Base-by-base conservation (phyloP, 768 basidiomycete species). In the Boletus tylopilopsis region DNA sequence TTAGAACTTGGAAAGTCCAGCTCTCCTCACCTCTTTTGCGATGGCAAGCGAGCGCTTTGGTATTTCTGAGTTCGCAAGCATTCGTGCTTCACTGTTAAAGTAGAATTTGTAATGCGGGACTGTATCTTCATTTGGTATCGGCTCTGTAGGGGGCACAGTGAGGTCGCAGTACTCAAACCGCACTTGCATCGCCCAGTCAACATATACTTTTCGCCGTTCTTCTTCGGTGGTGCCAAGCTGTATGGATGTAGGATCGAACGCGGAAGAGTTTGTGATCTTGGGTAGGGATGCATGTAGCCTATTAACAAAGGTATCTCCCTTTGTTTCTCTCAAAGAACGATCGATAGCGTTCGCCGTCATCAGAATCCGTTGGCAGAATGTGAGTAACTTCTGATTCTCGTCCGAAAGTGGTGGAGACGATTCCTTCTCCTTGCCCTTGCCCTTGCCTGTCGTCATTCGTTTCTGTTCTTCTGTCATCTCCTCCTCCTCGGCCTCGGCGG, bases 141-240 rank as follows among this genome's bases (percentile, higher is more conserved):
- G 16, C 21, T 55, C 68, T 47, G 47, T 38, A 42, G 49, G 42
- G 10, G 77, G 70, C 23, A 88, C 64, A 1, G 82, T 78, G 54
- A 96, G 75, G 68, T 96, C 92, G 64, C 91, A 94, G 63, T 96
- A 95, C 66, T 94, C 90, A 70, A 96, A 97, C 44, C 93, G 77
- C 22, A 80, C 79, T 55, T 64, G 74, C 10, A 75, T 88, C 5
- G 90, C 91, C 94, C 94, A 97, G 34, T 87, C 80, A 47, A 88
- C 61, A 65, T 97, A 96, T 8, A 77, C 75, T 63, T 82, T 84
- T 56, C 74, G 73, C 2, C 82, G 74, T 24, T 77, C 78, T 63
- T 87, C 89, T 36, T 90, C 85, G 2, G 85, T 83, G 8, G 73
- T 64, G 30, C 80, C 82, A 3, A 75, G 71, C 16, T 62, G 53